A percentile compares a stretch with the other conserved stretches of the same genome.
phyloP scores from a whole-genome alignment of 306 rosid genomes.

The Styphnolobium japonicum region DNA sequence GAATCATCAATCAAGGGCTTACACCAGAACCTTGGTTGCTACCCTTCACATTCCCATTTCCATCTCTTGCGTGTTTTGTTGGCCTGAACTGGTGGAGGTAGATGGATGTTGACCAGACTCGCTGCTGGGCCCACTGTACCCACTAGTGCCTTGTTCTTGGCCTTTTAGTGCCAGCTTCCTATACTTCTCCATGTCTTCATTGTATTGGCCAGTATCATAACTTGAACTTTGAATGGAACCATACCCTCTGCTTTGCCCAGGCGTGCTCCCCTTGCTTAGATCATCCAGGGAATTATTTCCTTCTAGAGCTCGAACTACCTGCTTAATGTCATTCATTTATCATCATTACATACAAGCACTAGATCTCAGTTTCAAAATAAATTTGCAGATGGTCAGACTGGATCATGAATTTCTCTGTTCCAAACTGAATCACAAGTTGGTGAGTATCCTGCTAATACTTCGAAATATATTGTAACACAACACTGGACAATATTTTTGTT shows the following conservation, averaged over 20 bases:
- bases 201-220: conserved; percentile 42
- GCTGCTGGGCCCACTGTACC: conserved; percentile 43
- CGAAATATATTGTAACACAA: not conserved
- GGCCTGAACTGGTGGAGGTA: conserved; percentile 45
- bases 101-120: conserved; percentile 45
- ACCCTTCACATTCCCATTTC: conserved; percentile 25
- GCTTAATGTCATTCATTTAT: not conserved
- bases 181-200: conserved; percentile 45
- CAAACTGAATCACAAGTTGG: not conserved
- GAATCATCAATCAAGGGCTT: conserved; percentile 24
- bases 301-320: conserved; percentile 83
- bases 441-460: not conserved
- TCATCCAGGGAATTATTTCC: conserved; percentile 74
- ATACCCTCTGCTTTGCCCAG: conserved; percentile 56
- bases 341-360: not conserved
- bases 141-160: conserved; percentile 31
- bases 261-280: conserved; percentile 61
- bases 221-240: conserved; percentile 64
- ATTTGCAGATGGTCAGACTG: not conserved
- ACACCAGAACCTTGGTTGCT: not conserved
- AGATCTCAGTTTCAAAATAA: not conserved
- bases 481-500: not conserved
- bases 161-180: conserved; percentile 36
- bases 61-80: conserved; percentile 37
- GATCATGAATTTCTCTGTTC: not conserved